Evolutionary conservation across 2,329 filamentous ascomycete species (phyloP).

Genomic region (Xylariaceae sp.): DNA sequence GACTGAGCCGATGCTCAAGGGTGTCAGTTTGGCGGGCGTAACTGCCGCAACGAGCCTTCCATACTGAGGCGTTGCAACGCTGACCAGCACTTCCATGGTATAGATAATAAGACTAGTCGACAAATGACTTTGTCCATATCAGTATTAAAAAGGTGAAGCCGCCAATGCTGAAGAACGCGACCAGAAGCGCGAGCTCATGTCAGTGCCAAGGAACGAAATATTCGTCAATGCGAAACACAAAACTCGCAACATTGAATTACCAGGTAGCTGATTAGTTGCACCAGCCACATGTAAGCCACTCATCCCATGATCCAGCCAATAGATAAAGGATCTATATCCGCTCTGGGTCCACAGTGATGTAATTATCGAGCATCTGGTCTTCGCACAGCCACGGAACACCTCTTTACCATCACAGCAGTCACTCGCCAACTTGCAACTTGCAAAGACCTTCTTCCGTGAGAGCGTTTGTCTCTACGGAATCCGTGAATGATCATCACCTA

Average conservation of each 20-base stretch:
- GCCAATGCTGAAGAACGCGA: neutral
- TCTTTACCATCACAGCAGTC: too few species aligned
- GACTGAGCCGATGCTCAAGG: neutral
- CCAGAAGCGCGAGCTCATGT: too few species aligned
- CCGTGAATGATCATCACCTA: too few species aligned
- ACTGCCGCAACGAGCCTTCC: constrained; percentile 22
- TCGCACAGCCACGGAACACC: too few species aligned
- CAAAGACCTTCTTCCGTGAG: too few species aligned
- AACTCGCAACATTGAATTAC: neutral
- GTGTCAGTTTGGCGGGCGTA: constrained; percentile 7
- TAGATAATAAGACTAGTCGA: constrained; percentile 11
- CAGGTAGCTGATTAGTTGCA: neutral
- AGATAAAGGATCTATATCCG: too few species aligned
- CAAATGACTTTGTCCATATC: constrained; percentile 22
- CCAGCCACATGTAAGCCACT: neutral
- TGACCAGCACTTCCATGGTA: constrained; percentile 27
- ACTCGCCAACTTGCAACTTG: too few species aligned
- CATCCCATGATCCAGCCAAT: neutral
- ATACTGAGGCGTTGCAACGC: constrained; percentile 25
- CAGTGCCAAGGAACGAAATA: constrained; percentile 1
- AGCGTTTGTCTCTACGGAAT: too few species aligned
- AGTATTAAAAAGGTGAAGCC: neutral
- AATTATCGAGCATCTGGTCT: too few species aligned
- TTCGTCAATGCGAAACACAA: neutral
- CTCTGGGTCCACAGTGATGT: too few species aligned